These are phyloP conservation scores for Metarhizium guizhouense DNA, from an alignment of 2,329 filamentous ascomycete species.

Conservation along the genomic window DNA sequence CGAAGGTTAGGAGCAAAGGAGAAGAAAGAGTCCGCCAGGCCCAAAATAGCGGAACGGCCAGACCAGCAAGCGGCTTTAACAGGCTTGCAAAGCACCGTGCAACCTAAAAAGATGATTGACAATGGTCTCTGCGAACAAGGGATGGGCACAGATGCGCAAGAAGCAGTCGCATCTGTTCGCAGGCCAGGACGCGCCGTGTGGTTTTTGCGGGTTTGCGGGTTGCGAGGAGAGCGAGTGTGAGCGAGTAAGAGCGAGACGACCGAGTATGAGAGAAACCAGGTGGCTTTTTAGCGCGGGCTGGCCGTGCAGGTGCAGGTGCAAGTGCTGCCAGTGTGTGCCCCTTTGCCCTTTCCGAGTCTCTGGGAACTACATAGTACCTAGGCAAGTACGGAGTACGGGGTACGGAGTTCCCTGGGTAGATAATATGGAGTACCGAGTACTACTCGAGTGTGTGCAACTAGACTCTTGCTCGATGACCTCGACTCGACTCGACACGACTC, in stretches of 20 bases:
- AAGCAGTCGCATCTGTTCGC: constrained; percentile 4
- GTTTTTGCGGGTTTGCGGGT: background rate
- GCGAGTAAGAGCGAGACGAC: background rate
- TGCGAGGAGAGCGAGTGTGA: background rate
- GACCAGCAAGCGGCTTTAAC: background rate
- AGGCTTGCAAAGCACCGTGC: background rate
- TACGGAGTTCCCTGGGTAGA: too few species aligned
- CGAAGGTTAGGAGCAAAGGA: background rate
- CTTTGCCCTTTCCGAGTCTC: too few species aligned
- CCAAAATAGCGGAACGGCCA: background rate
- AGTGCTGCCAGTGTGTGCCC: background rate
- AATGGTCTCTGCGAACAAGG: background rate
- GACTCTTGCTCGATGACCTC: too few species aligned
- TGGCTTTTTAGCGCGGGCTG: background rate
- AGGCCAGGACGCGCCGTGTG: constrained; percentile 1
- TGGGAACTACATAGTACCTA: background rate
- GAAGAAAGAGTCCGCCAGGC: background rate
- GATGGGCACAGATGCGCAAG: constrained; percentile 4
- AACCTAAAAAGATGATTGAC: background rate
- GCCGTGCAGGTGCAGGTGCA: background rate
- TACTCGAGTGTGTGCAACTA: too few species aligned
- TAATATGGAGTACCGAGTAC: too few species aligned
- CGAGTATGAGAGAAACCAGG: background rate
- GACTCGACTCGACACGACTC: background rate
- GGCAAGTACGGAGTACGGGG: too few species aligned